phyloP scores from a whole-genome alignment of 345 rosid species.

The Geranium rotundifolium region DNA sequence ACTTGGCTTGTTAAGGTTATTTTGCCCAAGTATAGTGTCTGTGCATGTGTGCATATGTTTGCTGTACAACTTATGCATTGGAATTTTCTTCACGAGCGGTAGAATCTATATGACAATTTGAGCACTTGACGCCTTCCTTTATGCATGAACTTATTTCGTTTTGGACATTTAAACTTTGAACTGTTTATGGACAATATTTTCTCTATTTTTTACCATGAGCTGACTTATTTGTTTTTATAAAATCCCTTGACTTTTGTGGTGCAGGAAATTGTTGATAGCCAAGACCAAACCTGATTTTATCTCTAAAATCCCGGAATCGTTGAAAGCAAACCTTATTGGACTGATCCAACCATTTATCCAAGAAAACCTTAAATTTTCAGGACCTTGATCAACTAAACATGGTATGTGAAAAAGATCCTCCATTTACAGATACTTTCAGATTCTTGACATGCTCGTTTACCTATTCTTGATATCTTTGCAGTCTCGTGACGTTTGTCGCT shows the following conservation, averaged over 20 bases:
- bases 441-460: neutral
- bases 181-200: neutral
- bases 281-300: slow-evolving; percentile 49
- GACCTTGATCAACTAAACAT: neutral
- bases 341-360: slow-evolving; percentile 37
- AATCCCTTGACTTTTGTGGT: slow-evolving; percentile 4
- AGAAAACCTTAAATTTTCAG: slow-evolving; percentile 14
- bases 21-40: too few species aligned
- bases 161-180: neutral
- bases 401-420: slow-evolving; percentile 6
- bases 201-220: neutral
- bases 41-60: too few species aligned
- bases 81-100: neutral
- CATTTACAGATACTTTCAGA: neutral
- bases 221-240: slow-evolving; percentile 1
- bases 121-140: neutral
- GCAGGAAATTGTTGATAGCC: slow-evolving; percentile 61
- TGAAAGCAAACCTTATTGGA: slow-evolving; percentile 60
- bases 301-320: slow-evolving; percentile 52
- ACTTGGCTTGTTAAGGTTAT: too few species aligned
- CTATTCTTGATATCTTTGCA: neutral
- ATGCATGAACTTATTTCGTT: neutral
- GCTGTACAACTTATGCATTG: neutral
- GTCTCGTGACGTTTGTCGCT: slow-evolving; percentile 10
- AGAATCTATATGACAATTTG: neutral